phyloP scores from a whole-genome alignment of 1,284 basidiomycete species.

The Ustilago hordei region DNA sequence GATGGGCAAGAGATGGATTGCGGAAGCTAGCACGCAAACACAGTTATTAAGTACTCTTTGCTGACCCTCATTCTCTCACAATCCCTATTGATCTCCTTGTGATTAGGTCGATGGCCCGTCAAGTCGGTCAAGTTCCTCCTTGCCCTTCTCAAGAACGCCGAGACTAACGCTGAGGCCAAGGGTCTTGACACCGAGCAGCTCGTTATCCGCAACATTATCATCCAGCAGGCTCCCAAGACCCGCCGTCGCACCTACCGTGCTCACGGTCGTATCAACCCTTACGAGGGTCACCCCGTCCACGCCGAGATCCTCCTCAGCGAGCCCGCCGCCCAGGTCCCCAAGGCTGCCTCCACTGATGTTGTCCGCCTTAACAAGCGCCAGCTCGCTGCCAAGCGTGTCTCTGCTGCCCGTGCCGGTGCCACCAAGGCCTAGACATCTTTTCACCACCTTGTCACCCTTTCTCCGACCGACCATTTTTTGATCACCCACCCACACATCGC shows the following conservation, averaged over 20 bases:
- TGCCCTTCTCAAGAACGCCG: constrained; percentile 96
- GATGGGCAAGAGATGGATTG: neutral
- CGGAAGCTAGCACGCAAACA: neutral
- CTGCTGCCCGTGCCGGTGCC: constrained; percentile 60
- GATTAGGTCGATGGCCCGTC: constrained; percentile 92
- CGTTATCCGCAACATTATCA: constrained; percentile 94
- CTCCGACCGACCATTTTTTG: constrained; percentile 7
- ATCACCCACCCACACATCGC: constrained; percentile 7
- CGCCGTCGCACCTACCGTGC: constrained; percentile 99
- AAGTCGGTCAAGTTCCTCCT: constrained; percentile 98
- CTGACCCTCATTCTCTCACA: constrained; percentile 14
- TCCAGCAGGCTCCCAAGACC: constrained; percentile 99
- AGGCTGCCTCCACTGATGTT: constrained; percentile 56
- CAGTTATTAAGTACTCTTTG: neutral
- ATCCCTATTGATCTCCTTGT: neutral
- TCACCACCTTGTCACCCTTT: neutral
- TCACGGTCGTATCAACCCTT: constrained; percentile 81
- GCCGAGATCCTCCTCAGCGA: constrained; percentile 76
- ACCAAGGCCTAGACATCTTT: constrained; percentile 40
- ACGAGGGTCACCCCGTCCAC: constrained; percentile 90
- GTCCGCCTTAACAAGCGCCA: constrained; percentile 68
- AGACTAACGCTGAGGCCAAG: constrained; percentile 99
- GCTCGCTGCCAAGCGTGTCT: constrained; percentile 65
- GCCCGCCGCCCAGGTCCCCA: constrained; percentile 66
- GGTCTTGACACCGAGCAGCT: constrained; percentile 93